phyloP scores from a whole-genome alignment of 345 rosid species.

The Eucalyptus paniculata region DNA sequence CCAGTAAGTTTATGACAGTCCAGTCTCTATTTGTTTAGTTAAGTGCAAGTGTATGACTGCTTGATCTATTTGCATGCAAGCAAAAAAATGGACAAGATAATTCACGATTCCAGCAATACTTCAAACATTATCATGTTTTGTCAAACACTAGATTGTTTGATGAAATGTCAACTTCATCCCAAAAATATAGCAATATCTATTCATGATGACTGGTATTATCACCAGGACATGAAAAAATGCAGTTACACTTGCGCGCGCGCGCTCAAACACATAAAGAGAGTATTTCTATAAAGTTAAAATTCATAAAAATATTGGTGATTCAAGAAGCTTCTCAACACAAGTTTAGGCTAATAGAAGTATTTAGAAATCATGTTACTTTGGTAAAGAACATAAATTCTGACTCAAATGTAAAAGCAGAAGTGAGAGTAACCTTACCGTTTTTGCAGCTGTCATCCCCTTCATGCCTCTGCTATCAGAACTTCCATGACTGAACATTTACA shows the following conservation, averaged over 20 bases:
- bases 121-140: not conserved
- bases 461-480: slow-evolving; percentile 25
- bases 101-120: not conserved
- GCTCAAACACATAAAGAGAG: not conserved
- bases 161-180: not conserved
- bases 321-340: not conserved
- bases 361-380: not conserved
- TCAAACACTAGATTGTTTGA: not conserved
- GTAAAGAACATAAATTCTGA: not conserved
- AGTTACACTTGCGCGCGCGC: fast-evolving
- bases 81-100: not conserved
- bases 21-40: not conserved
- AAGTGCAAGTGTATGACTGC: not conserved
- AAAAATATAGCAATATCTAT: not conserved
- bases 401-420: not conserved
- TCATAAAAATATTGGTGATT: not conserved
- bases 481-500: slow-evolving; percentile 26
- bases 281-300: not conserved
- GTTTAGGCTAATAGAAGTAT: not conserved
- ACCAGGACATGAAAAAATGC: not conserved
- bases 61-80: not conserved
- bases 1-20: not conserved
- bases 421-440: slow-evolving; percentile 23
- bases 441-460: slow-evolving; percentile 20
- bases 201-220: not conserved